A percentile compares a stretch with the other conserved stretches of the same genome.
Conservation (phyloP, 257 asterid genomes). For the Plectranthus barbatus region DNA sequence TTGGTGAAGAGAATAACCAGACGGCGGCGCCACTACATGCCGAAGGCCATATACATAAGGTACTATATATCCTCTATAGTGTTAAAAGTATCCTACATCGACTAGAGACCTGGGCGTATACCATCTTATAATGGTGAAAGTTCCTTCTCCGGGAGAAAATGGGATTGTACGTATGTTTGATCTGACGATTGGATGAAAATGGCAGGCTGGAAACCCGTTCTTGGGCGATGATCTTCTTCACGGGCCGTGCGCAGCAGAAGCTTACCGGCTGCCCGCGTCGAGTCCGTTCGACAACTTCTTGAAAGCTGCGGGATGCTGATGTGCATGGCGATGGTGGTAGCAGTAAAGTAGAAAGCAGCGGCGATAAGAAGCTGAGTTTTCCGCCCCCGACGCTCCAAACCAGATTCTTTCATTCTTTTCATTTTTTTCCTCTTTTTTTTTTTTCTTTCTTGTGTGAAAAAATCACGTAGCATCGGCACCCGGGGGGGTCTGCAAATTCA, state of each 20-base stretch:
- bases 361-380: slow-evolving; percentile 14
- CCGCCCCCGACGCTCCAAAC: neutral
- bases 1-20: slow-evolving; percentile 23
- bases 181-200: neutral
- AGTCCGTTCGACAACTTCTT: slow-evolving; percentile 82
- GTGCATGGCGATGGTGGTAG: neutral
- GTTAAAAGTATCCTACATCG: too few species aligned
- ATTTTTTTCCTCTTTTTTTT: too few species aligned
- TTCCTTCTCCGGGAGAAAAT: too few species aligned
- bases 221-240: slow-evolving; percentile 30
- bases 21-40: slow-evolving; percentile 6
- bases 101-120: too few species aligned
- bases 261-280: slow-evolving; percentile 53
- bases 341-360: neutral
- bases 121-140: too few species aligned
- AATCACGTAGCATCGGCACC: neutral
- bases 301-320: slow-evolving; percentile 86
- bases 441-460: neutral
- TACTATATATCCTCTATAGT: neutral
- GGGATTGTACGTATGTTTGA: neutral
- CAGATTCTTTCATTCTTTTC: slow-evolving; percentile 25
- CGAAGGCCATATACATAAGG: slow-evolving; percentile 22
- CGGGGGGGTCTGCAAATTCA: slow-evolving; percentile 1
- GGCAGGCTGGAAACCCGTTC: slow-evolving; percentile 37
- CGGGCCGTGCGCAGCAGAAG: slow-evolving; percentile 42